Evolutionary conservation across 495 filamentous ascomycete species (phyloP), one percentile per base, ranked within the genome.

Genomic region (Aspergillus cristatus): DNA sequence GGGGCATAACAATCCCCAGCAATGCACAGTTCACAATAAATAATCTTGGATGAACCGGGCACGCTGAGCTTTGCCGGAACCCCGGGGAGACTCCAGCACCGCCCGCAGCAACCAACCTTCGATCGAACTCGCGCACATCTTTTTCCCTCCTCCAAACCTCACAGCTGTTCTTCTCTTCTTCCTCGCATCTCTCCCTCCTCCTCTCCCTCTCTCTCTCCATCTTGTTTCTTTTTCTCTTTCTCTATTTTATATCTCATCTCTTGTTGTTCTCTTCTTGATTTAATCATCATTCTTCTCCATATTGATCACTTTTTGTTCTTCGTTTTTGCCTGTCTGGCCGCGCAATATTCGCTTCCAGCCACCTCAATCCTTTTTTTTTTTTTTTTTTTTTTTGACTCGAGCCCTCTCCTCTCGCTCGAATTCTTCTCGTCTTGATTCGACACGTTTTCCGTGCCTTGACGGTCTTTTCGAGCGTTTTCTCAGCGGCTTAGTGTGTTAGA

Each of bases 291-390:
- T 33, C 18, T 24, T 17, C 20, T 41, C 28, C 37, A 36, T 45
- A 31, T 25, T 42, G 40, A 37, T 41, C 37, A 16, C 28, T 48
- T 34, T 36, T 46, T 54, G 53, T 33, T 32, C 12, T 40, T 26
- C 31, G 8, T 32, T 24, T 26, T 28, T 32, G 24, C 24, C 24
- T 26, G 6, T 26, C 24, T 11, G n/a, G 50, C 48, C 56, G 58
- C 60, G 55, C 61, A 60, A 56, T n/a, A n/a, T 59, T 62, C 54
- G 53, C 54, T 62, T 62, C 71, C 68, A 70, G 72, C 64, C 71
- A 75, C 72, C 69, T 72, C 68, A 59, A 64, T 68, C 67, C 66
- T 72, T 72, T 74, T 65, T 30, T 34, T 28, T 18, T 50, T 51
- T 42, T 57, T 50, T 53, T 55, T 57, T 55, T 49, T 47, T 50